phyloP scores from a whole-genome alignment of 1,284 basidiomycete species.

The Volvariella surrecta region DNA sequence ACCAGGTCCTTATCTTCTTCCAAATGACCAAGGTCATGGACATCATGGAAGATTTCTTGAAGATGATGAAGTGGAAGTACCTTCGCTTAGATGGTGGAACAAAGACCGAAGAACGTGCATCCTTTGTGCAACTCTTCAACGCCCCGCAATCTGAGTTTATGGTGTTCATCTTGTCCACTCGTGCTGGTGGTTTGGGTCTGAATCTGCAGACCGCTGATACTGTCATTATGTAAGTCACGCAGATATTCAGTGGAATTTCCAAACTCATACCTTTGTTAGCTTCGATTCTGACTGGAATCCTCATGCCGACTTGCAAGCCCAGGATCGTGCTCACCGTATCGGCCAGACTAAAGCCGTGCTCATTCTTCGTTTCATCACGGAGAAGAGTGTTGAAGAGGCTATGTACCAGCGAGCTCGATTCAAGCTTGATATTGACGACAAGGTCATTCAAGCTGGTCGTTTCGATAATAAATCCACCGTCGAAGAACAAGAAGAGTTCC shows the following conservation, averaged over 20 bases:
- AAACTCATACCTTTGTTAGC: constrained; percentile 25
- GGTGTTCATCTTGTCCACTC: constrained; percentile 94
- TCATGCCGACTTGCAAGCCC: constrained; percentile 96
- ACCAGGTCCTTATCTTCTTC: constrained; percentile 95
- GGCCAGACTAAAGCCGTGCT: constrained; percentile 98
- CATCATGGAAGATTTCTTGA: constrained; percentile 98
- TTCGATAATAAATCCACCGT: constrained; percentile 99
- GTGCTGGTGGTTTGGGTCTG: constrained; percentile 95
- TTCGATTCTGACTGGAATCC: constrained; percentile 97
- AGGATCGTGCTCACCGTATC: constrained; percentile 99
- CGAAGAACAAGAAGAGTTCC: constrained; percentile 93
- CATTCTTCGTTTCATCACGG: constrained; percentile 94
- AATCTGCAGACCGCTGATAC: constrained; percentile 99
- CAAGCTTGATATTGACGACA: constrained; percentile 99
- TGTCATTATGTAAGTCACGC: constrained; percentile 84
- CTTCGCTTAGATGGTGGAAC: constrained; percentile 96
- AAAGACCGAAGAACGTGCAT: constrained; percentile 95
- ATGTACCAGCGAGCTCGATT: constrained; percentile 92
- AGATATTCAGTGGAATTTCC: constrained; percentile 12
- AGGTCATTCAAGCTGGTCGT: constrained; percentile 98
- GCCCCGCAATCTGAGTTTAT: constrained; percentile 84
- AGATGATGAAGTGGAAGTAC: constrained; percentile 85
- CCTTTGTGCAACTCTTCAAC: constrained; percentile 88
- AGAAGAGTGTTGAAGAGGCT: constrained; percentile 97
- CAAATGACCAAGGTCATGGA: constrained; percentile 99